phyloP scores from a whole-genome alignment of 176 grass and related monocot species.

The Phyllostachys edulis region DNA sequence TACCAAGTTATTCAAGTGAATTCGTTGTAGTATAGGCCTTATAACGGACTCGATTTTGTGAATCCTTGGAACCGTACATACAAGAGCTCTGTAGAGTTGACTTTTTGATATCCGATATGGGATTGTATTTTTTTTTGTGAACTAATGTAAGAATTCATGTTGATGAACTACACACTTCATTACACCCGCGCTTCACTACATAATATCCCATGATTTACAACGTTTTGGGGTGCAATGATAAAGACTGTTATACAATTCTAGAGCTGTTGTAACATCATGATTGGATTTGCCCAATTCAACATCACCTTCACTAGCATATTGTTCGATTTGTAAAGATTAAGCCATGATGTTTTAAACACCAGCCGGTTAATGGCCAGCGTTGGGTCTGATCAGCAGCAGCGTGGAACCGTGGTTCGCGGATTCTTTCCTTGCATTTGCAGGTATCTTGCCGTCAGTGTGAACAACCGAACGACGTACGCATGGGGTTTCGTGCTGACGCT shows the following conservation, averaged over 20 bases:
- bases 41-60: conserved; percentile 23
- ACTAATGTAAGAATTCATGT: conserved; percentile 14
- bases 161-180: not conserved
- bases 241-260: not conserved
- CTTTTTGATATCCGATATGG: not conserved
- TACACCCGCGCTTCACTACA: not conserved
- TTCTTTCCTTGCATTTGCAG: not conserved
- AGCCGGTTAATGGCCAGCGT: too few relatives aligned
- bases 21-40: conserved; percentile 41
- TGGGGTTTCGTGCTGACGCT: too few relatives aligned
- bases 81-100: conserved; percentile 43
- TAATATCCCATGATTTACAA: not conserved
- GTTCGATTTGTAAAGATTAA: not conserved
- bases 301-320: not conserved
- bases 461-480: too few relatives aligned
- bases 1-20: conserved; percentile 37
- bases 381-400: too few relatives aligned
- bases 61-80: conserved; percentile 39
- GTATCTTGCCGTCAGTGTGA: too few relatives aligned
- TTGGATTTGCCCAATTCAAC: not conserved
- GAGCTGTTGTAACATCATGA: not conserved
- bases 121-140: conserved; percentile 18
- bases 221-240: not conserved
- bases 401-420: not conserved
- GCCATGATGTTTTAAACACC: not conserved